These are phyloP conservation scores for Sporobolus alterniflorus DNA, from an alignment of 202 grass and related monocot genomes.

Conservation along the genomic window DNA sequence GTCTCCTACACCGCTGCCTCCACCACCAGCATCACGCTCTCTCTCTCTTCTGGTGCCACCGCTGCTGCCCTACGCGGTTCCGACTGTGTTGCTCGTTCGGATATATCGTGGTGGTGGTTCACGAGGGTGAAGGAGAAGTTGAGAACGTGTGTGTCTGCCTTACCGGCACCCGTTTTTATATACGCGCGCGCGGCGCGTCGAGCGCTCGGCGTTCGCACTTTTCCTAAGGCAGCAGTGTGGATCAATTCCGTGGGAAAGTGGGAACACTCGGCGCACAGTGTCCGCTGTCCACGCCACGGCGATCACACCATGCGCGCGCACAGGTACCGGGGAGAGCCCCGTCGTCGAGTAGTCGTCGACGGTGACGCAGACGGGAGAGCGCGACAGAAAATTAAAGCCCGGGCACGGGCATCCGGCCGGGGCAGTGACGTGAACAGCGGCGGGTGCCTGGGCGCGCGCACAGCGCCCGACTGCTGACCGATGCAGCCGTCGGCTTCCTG, in stretches of 20 bases:
- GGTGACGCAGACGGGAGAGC: not conserved
- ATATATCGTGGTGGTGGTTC: not conserved
- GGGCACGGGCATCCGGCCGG: not conserved
- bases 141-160: not conserved
- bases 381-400: not conserved
- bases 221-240: no score
- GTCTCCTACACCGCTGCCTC: not conserved
- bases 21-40: not conserved
- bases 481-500: slow-evolving; percentile 5
- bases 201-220: not conserved
- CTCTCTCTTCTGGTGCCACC: slow-evolving; percentile 10
- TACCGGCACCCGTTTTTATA: slow-evolving; percentile 9
- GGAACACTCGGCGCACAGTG: not conserved
- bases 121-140: not conserved
- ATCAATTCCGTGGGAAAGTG: no score
- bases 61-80: not conserved
- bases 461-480: not conserved
- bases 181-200: not conserved
- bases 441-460: not conserved
- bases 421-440: slow-evolving; percentile 24
- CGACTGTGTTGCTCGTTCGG: not conserved
- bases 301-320: not conserved
- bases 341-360: not conserved
- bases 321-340: not conserved
- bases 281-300: not conserved